Evolutionary conservation across 495 filamentous ascomycete genomes (phyloP).

Genomic region (Bryoglossum gracile): DNA sequence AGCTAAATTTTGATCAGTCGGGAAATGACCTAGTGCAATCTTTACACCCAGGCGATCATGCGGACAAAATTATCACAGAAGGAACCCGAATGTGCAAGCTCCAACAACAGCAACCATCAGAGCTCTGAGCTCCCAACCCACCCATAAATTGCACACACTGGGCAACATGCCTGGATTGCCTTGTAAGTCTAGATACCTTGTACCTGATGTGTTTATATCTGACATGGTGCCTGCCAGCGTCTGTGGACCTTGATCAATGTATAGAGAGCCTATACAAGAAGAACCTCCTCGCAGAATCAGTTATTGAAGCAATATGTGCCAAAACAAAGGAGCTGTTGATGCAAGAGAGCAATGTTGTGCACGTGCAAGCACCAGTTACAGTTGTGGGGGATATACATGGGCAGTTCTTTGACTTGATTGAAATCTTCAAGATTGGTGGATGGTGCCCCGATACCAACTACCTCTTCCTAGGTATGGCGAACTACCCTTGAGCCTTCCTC

Average conservation of each 20-base stretch:
- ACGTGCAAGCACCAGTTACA: constrained; percentile 93
- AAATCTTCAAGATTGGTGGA: constrained; percentile 98
- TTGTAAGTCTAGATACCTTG: constrained; percentile 43
- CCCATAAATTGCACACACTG: constrained; percentile 8
- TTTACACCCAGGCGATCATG: constrained; percentile 22
- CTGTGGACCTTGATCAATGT: constrained; percentile 96
- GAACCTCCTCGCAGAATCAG: constrained; percentile 91
- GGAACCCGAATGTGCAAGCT: constrained; percentile 14
- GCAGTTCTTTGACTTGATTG: constrained; percentile 96
- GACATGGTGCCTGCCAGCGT: constrained; percentile 47
- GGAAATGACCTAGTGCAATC: constrained; percentile 18
- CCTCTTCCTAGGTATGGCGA: constrained; percentile 83
- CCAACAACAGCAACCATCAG: constrained; percentile 9
- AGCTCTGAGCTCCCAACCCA: constrained; percentile 3
- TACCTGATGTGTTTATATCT: not conserved
- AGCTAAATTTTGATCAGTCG: too few relatives aligned
- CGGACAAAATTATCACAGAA: constrained; percentile 10
- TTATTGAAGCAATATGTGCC: constrained; percentile 98
- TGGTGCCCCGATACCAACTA: constrained; percentile 97
- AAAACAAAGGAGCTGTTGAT: constrained; percentile 98
- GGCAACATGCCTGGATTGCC: constrained; percentile 85
- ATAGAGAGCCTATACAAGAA: constrained; percentile 93
- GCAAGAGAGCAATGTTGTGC: constrained; percentile 99
- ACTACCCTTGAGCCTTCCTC: too few relatives aligned
- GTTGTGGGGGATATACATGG: constrained; percentile 98